Conservation (phyloP, 1,284 basidiomycete species). For the Inonotus hispidus region DNA sequence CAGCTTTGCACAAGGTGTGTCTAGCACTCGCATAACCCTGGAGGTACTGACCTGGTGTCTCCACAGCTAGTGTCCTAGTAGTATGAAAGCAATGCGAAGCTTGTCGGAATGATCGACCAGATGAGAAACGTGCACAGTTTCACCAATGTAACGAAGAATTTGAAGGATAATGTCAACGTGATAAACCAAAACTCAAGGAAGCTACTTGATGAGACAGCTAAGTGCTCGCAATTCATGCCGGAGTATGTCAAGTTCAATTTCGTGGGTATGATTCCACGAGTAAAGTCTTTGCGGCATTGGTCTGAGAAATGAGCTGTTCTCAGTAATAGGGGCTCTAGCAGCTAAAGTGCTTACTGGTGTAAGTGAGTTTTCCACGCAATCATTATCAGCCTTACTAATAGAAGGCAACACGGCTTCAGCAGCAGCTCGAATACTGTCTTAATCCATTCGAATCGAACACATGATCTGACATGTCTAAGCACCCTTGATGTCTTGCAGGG, state of each 20-base stretch:
- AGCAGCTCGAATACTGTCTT: too few species aligned
- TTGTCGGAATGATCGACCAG: not conserved
- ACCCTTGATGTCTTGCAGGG: conserved; percentile 17
- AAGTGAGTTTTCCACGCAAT: too few species aligned
- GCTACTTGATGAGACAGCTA: not conserved
- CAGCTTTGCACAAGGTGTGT: not conserved
- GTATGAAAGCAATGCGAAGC: not conserved
- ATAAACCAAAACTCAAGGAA: not conserved
- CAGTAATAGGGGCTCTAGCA: too few species aligned
- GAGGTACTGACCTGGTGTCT: not conserved
- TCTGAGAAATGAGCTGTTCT: not conserved
- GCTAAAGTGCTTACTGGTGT: too few species aligned
- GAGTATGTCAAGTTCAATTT: too few species aligned
- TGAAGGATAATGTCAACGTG: not conserved
- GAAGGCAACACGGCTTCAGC: too few species aligned
- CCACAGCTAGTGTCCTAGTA: not conserved
- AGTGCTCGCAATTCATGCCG: too few species aligned
- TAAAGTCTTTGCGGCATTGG: too few species aligned
- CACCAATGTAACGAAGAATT: not conserved
- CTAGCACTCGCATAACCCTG: too few species aligned
- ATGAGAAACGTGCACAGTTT: not conserved
- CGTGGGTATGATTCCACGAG: too few species aligned
- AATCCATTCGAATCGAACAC: not conserved
- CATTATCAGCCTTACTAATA: too few species aligned
- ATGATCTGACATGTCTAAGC: not conserved